Conservation (phyloP, 2,329 filamentous ascomycete genomes). For the Aureobasidium pullulans region DNA sequence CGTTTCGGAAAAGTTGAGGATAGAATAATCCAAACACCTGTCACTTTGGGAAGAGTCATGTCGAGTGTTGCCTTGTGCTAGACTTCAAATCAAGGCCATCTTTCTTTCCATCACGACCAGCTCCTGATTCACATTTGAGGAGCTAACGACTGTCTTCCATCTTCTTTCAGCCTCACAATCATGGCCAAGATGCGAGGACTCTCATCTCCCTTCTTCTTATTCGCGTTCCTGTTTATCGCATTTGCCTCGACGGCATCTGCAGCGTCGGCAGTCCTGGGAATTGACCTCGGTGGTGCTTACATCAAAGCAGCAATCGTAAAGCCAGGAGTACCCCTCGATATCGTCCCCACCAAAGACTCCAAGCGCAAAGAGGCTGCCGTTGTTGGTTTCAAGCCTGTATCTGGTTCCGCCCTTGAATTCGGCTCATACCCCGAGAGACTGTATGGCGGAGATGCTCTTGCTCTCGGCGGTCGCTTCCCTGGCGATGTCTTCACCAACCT, state of each 20-base stretch:
- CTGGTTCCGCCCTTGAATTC: constrained; percentile 42
- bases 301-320: constrained; percentile 95
- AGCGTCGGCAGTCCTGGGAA: constrained; percentile 73
- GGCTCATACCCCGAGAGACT: constrained; percentile 70
- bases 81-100: not conserved
- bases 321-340: constrained; percentile 92
- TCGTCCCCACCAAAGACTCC: constrained; percentile 95
- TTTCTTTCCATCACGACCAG: not conserved
- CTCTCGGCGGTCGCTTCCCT: constrained; percentile 79
- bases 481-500: constrained; percentile 92
- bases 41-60: constrained; percentile 2
- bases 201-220: constrained; percentile 13
- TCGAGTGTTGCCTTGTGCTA: not conserved
- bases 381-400: constrained; percentile 85
- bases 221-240: constrained; percentile 46
- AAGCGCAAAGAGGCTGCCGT: constrained; percentile 90
- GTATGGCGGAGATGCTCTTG: constrained; percentile 87
- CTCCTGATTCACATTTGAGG: not conserved
- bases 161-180: not conserved
- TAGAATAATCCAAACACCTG: constrained; percentile 1
- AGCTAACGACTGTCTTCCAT: not conserved
- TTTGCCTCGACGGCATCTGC: constrained; percentile 52
- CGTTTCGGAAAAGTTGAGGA: constrained; percentile 8
- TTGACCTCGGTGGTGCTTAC: constrained; percentile 94
- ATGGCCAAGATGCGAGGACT: constrained; percentile 12